A percentile compares a stretch with the other conserved stretches of the same genome.
phyloP scores from a whole-genome alignment of 2,329 filamentous ascomycete species.

The Aspergillus caelatus region DNA sequence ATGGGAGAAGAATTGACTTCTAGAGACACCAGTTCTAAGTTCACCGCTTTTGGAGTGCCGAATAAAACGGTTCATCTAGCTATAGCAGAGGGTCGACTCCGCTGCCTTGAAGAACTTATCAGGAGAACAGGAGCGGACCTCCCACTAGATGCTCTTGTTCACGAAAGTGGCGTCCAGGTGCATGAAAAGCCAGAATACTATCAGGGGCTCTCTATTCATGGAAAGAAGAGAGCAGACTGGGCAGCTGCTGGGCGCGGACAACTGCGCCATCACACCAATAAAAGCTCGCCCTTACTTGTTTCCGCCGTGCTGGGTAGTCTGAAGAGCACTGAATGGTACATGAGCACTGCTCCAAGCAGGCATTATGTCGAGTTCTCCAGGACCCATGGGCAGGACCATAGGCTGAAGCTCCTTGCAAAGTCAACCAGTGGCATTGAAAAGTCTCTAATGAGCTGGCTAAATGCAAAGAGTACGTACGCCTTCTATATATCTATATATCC shows the following conservation, averaged over 20 bases:
- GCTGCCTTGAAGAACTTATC: slow-evolving; percentile 60
- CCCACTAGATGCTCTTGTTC: slow-evolving; percentile 67
- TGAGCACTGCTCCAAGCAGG: slow-evolving; percentile 69
- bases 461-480: slow-evolving; percentile 52
- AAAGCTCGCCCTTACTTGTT: slow-evolving; percentile 34
- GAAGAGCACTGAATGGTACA: slow-evolving; percentile 75
- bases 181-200: slow-evolving; percentile 71
- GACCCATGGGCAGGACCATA: slow-evolving; percentile 61
- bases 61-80: slow-evolving; percentile 42
- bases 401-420: slow-evolving; percentile 64
- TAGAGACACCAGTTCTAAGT: slow-evolving; percentile 10
- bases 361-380: slow-evolving; percentile 71
- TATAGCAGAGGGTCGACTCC: slow-evolving; percentile 42
- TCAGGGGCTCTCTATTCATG: slow-evolving; percentile 74
- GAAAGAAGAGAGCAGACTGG: slow-evolving; percentile 76
- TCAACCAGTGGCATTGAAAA: slow-evolving; percentile 29
- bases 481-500: not conserved
- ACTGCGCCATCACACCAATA: not conserved
- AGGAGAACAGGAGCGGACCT: slow-evolving; percentile 68
- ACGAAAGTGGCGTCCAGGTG: slow-evolving; percentile 65
- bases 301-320: slow-evolving; percentile 54
- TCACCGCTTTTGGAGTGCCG: slow-evolving; percentile 18
- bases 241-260: slow-evolving; percentile 60
- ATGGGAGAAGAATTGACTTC: slow-evolving; percentile 38
- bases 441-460: slow-evolving; percentile 33